Base-by-base conservation (phyloP, 352 stramenopile genomes). In the Globisporangium paddicum region DNA sequence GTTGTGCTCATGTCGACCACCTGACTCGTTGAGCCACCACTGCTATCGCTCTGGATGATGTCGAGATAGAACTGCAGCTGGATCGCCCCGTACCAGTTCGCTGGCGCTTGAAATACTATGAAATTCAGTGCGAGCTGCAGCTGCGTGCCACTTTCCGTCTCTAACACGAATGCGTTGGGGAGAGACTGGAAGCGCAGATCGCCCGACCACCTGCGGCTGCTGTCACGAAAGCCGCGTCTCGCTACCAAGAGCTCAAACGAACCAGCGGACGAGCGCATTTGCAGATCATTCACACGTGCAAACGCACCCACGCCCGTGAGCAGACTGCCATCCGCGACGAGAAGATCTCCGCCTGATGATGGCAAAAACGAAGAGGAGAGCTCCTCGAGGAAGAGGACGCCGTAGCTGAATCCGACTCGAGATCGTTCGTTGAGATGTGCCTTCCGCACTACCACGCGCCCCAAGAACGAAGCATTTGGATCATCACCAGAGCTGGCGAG, bases 231-330 rank as follows among this genome's bases (percentile, higher is more conserved):
- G 16, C 5, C 35, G 11, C 14, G 23, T 6, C n/a, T 37, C 8
- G 41, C 42, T 50, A 34, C 28, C 55, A 56, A 10, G 34, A 64
- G 28, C 40, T 32, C 50, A 44, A 68, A 68, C 14, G 48, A 54
- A 3, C 62, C 62, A 8, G 8, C 21, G 3, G 32, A 37, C 5
- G 16, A n/a, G 23, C 56, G 62, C 9, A 9, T n/a, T 21, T 51
- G 47, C 18, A 56, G 10, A 7, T 13, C n/a, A 11, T 68, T 19
- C 8, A 60, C 55, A 6, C 47, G 47, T n/a, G 62, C 62, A 32
- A 60, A 64, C 26, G 62, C 63, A 8, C 57, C 63, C 1, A 62
- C n/a, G 13, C 57, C 51, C 23, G 45, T 56, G 5, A 69, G 46
- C 11, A 28, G n/a, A 35, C 47, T 41, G 5, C 50, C 52, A 16